Evolutionary conservation across 768 basidiomycete species (phyloP).

Genomic region (Boletus fagicola): DNA sequence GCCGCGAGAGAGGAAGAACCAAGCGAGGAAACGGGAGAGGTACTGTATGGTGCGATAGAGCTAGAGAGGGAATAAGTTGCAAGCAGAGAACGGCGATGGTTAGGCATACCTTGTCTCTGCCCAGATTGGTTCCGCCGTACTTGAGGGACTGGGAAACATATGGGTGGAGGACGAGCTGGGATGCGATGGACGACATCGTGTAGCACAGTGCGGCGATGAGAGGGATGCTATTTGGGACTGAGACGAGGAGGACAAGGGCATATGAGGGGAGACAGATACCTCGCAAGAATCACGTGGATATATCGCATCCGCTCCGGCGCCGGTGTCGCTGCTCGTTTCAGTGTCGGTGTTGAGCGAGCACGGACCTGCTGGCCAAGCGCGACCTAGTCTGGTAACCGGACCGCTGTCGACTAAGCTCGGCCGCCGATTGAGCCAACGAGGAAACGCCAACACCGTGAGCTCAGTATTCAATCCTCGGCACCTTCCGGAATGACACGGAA

Average conservation of each 20-base stretch:
- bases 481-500: background rate
- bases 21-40: slow-evolving; percentile 84
- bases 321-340: background rate
- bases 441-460: too few relatives aligned
- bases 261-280: background rate
- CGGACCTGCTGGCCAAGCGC: background rate
- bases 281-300: slow-evolving; percentile 31
- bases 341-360: background rate
- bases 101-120: slow-evolving; percentile 79
- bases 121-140: slow-evolving; percentile 76
- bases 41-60: slow-evolving; percentile 90
- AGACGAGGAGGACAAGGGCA: background rate
- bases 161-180: slow-evolving; percentile 86
- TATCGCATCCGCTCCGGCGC: slow-evolving; percentile 4
- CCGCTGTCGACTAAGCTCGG: background rate
- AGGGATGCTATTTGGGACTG: slow-evolving; percentile 2
- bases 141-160: slow-evolving; percentile 71
- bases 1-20: slow-evolving; percentile 70
- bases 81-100: background rate
- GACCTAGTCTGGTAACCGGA: background rate
- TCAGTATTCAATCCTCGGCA: too few relatives aligned
- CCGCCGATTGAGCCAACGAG: background rate
- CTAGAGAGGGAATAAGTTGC: slow-evolving; percentile 39
- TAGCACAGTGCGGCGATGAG: slow-evolving; percentile 11
- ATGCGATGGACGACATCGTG: slow-evolving; percentile 45